phyloP scores from a whole-genome alignment of 2,329 filamentous ascomycete genomes.

The Bertia moriformis region DNA sequence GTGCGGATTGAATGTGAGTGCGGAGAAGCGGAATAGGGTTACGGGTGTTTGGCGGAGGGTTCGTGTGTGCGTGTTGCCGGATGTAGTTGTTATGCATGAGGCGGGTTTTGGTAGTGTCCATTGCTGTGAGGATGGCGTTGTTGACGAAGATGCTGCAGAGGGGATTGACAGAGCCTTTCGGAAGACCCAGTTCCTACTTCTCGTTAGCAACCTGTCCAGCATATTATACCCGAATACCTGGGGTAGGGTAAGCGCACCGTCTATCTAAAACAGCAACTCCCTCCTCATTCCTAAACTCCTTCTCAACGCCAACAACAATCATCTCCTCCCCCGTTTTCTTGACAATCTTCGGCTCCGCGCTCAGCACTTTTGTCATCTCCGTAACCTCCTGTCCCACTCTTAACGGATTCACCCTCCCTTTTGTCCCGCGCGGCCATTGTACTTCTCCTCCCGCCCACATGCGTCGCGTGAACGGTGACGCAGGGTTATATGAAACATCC shows the following conservation, averaged over 20 bases:
- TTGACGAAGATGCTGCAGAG: neutral
- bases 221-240: too few species aligned
- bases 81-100: neutral
- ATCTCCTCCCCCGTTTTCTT: slow-evolving; percentile 47
- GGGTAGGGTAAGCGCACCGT: too few species aligned
- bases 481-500: slow-evolving; percentile 43
- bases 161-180: neutral
- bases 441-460: slow-evolving; percentile 57
- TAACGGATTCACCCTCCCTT: slow-evolving; percentile 21
- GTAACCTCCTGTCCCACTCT: slow-evolving; percentile 37
- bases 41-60: slow-evolving; percentile 23
- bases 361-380: slow-evolving; percentile 39
- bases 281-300: slow-evolving; percentile 34
- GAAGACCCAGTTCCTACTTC: neutral
- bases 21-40: slow-evolving; percentile 66
- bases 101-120: neutral
- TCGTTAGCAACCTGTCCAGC: too few species aligned
- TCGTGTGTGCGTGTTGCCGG: neutral
- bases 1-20: slow-evolving; percentile 74
- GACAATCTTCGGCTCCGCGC: slow-evolving; percentile 20
- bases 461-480: slow-evolving; percentile 41
- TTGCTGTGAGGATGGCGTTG: neutral
- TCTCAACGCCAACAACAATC: slow-evolving; percentile 51
- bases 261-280: slow-evolving; percentile 38
- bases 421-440: slow-evolving; percentile 22